Evolutionary conservation across 371 early-diverging fungal species (phyloP), one percentile per base, ranked within the genome.

Genomic region (Blyttiomyces sp.): DNA sequence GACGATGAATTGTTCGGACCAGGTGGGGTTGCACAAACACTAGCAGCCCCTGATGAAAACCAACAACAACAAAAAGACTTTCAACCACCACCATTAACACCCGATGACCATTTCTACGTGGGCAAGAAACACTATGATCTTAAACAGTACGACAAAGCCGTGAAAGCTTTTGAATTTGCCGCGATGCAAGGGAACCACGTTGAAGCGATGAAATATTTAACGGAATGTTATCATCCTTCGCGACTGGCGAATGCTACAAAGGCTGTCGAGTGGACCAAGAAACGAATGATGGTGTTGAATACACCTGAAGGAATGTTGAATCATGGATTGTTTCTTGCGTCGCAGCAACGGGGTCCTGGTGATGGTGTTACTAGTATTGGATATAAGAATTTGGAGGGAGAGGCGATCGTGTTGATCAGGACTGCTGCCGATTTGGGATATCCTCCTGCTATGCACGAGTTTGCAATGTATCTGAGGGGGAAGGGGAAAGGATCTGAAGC

Each of bases 381-480:
- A 13, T 13, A 13, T 11, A 33, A 27, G 30, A 43, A 21, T 11
- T 17, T 39, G 21, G 66, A 60, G 17, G 66, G 61, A 3, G 51
- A 61, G 16, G 51, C 55, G 5, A 66, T 66, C 36, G 66, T 66
- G n/a, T 42, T 66, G 26, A 61, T 66, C 19, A 49, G 66, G 16
- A 31, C 43, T 17, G 66, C 66, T n/a, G 66, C 66, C 16, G 66
- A 66, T 60, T 16, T 43, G 26, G 61, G 61, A 13, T 39, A 61
- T 48, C 44, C 61, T 11, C 61, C 61, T 44, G 65, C 66, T 5
- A 57, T 56, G 57, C 61, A 50, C 31, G 66, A 60, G 57, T 66
- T 66, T 66, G 66, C 57, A 1, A 39, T 66, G 48, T 66, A 51
- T 49, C 36, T 66, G 43, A 31, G 66, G 17, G 42, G 43, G 23